phyloP scores from a whole-genome alignment of 345 rosid species.

The Aegle marmelos region DNA sequence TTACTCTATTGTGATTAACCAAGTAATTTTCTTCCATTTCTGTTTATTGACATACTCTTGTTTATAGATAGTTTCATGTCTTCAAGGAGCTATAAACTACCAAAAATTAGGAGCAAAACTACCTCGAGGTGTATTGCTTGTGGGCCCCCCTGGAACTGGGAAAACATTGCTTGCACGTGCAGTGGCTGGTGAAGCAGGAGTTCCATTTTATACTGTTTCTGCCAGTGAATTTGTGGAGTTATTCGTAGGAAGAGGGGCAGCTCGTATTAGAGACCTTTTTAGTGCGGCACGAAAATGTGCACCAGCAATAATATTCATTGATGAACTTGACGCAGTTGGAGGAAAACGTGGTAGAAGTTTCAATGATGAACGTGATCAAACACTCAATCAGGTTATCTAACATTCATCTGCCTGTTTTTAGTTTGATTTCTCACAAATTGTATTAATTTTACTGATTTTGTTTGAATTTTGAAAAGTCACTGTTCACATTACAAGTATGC shows the following conservation, averaged over 20 bases:
- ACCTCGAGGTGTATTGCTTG: slow-evolving; percentile 88
- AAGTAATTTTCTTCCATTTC: background rate
- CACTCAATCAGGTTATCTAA: slow-evolving; percentile 74
- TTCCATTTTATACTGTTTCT: slow-evolving; percentile 88
- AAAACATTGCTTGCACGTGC: slow-evolving; percentile 95
- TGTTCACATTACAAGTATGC: background rate
- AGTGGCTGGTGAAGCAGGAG: slow-evolving; percentile 96
- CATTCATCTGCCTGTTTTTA: background rate
- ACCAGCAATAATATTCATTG: slow-evolving; percentile 89
- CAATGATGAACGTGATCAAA: slow-evolving; percentile 96
- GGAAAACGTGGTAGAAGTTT: slow-evolving; percentile 98
- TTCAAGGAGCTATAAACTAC: slow-evolving; percentile 86
- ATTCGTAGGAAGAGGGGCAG: slow-evolving; percentile 99
- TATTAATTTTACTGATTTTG: background rate
- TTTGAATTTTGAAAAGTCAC: background rate
- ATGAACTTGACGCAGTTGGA: slow-evolving; percentile 97
- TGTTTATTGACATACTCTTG: slow-evolving; percentile 16
- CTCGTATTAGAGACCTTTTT: slow-evolving; percentile 91
- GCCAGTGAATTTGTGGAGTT: slow-evolving; percentile 97
- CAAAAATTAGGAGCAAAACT: slow-evolving; percentile 81
- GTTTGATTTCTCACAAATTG: background rate
- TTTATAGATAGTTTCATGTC: slow-evolving; percentile 88
- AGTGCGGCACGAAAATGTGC: slow-evolving; percentile 72
- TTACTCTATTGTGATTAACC: background rate
- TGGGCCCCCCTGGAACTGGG: slow-evolving; percentile 98